phyloP scores from a whole-genome alignment of 2,329 filamentous ascomycete species.

The Leptographium lundbergii region DNA sequence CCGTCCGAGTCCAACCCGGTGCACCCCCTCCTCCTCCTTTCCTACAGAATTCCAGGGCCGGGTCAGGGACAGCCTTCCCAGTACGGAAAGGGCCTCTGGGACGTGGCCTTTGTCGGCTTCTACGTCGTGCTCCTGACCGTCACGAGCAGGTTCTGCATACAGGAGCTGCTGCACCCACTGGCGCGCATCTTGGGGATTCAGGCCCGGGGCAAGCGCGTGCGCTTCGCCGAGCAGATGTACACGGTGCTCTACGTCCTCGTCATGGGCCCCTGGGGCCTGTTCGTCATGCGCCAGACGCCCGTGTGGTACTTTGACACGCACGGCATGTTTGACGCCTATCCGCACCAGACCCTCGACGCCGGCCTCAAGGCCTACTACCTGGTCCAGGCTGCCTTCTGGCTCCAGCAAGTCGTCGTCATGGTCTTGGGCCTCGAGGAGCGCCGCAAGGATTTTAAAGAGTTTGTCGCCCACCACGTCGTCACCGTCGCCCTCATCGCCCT shows the following conservation, averaged over 20 bases:
- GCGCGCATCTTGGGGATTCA: conserved; percentile 57
- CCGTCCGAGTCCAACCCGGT: conserved; percentile 69
- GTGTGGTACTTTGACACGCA: conserved; percentile 92
- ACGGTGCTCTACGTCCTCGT: conserved; percentile 81
- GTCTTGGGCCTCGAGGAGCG: conserved; percentile 82
- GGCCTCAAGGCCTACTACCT: conserved; percentile 93
- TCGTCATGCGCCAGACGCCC: conserved; percentile 80
- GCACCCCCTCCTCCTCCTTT: conserved; percentile 75
- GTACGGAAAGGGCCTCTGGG: conserved; percentile 78
- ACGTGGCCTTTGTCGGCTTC: conserved; percentile 77
- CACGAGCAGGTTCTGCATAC: conserved; percentile 92
- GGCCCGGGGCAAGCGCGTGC: conserved; percentile 64
- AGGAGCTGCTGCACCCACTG: conserved; percentile 68
- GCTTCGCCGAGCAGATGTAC: conserved; percentile 95
- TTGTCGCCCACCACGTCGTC: conserved; percentile 84
- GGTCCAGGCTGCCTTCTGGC: conserved; percentile 89
- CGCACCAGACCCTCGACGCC: conserved; percentile 67
- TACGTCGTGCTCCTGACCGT: conserved; percentile 86
- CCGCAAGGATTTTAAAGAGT: conserved; percentile 87
- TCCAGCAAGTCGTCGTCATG: conserved; percentile 83
- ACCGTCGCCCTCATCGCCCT: conserved; percentile 71
- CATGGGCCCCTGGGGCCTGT: conserved; percentile 73
- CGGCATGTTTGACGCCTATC: conserved; percentile 86
- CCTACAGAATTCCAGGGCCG: conserved; percentile 55
- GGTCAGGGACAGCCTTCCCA: conserved; percentile 38